These are phyloP conservation scores for Fraxinus dipetala DNA, from an alignment of 305 asterid species.

Conservation along the genomic window DNA sequence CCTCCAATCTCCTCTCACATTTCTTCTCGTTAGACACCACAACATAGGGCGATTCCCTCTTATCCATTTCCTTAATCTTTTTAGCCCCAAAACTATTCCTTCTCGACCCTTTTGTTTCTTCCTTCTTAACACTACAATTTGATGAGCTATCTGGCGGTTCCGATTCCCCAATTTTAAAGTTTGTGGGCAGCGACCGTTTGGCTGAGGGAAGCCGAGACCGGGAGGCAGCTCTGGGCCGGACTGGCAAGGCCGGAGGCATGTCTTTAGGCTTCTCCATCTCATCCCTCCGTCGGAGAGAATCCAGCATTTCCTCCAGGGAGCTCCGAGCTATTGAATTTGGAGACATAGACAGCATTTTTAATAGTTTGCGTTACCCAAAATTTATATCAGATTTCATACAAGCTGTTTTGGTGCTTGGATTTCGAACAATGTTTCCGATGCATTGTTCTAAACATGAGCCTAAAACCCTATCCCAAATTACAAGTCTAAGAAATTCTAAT, in stretches of 20 bases:
- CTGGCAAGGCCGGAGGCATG: slow-evolving; percentile 81
- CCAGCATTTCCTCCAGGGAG: slow-evolving; percentile 96
- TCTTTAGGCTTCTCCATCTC: slow-evolving; percentile 61
- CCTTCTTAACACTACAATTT: slow-evolving; percentile 18
- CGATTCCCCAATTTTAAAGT: slow-evolving; percentile 33
- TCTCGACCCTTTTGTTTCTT: slow-evolving; percentile 28
- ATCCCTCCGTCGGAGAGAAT: slow-evolving; percentile 60
- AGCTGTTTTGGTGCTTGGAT: slow-evolving; percentile 9
- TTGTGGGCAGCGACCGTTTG: slow-evolving; percentile 50
- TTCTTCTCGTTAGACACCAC: slow-evolving; percentile 26
- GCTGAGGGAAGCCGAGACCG: slow-evolving; percentile 72
- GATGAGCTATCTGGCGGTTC: slow-evolving; percentile 26
- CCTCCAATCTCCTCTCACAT: slow-evolving; percentile 24
- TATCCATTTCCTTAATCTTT: slow-evolving; percentile 43
- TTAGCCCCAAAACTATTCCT: slow-evolving; percentile 44
- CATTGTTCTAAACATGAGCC: slow-evolving; percentile 34
- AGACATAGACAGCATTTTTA: slow-evolving; percentile 54
- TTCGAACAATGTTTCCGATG: slow-evolving; percentile 36
- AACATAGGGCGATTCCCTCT: slow-evolving; percentile 49
- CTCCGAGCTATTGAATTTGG: slow-evolving; percentile 62
- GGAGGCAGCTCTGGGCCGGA: slow-evolving; percentile 58
- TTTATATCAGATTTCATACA: slow-evolving; percentile 7
- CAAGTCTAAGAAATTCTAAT: not conserved
- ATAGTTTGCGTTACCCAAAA: slow-evolving; percentile 15
- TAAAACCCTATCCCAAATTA: slow-evolving; percentile 29